Evolutionary conservation across 1,284 basidiomycete species (phyloP), one percentile per base, ranked within the genome.

Genomic region (Naganishia sp.): DNA sequence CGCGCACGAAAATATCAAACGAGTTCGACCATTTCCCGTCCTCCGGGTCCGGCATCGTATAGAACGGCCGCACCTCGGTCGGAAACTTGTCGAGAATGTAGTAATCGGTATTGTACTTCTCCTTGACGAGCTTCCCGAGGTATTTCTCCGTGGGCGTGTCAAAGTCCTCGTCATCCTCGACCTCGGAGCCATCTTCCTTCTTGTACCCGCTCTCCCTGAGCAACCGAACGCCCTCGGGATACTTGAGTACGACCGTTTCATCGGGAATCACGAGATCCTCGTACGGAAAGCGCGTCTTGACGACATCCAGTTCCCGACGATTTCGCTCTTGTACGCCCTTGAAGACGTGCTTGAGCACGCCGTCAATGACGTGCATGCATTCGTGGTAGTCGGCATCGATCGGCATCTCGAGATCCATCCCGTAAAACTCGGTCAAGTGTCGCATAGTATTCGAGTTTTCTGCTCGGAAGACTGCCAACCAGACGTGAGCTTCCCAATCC

Each of bases 341-440:
- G 85, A 97, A 97, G 75, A 97, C 90, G 74, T 83, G 82, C 73
- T 91, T 83, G 77, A 96, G 87, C 77, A 95, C 84, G 60, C 83
- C 84, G 78, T 97, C 94, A 66, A 97, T 85, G 44, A 90, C 79
- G 72, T 94, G 91, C 82, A 95, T 84, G 36, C 91, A 92, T 79
- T 95, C 96, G 81, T 99, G 94, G 76, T 99, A 99, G 79, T 98
- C 94, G 78, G 98, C 94, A 76, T 97, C 90, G 71, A 99, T 94
- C 2, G 88, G 85, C 96, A 99, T 99, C 80, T 99, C 96, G 72
- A 99, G 84, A 90, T 99, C 96, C 72, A 99, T 88, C 56, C 96
- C 96, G 72, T 94, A 91, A 81, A 98, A 99, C 80, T 99, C 96
- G 53, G 96, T 99, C 83, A 99, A 85, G 83, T 99, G 96, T 63